Conservation (phyloP, 1,284 basidiomycete genomes). For the Sanghuangporus weigelae region DNA sequence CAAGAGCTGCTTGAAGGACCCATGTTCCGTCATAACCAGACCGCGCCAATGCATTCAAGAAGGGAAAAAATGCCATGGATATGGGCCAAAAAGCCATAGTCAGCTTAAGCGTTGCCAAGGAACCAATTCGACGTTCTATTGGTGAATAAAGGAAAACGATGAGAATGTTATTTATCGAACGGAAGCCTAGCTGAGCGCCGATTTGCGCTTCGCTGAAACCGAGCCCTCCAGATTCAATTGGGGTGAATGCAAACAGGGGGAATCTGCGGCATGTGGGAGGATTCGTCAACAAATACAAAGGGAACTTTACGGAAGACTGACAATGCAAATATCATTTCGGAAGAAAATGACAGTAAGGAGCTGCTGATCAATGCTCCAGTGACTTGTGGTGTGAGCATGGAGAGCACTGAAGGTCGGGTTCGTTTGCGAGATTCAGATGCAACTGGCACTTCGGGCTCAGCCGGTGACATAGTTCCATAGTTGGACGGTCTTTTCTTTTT, state of each 20-base stretch:
- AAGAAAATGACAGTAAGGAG: constrained; percentile 12
- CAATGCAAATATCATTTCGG: constrained; percentile 20
- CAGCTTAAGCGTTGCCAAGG: constrained; percentile 18
- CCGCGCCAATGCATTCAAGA: constrained; percentile 20
- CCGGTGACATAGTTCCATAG: constrained; percentile 7
- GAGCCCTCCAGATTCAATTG: constrained; percentile 23
- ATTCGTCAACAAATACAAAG: not conserved
- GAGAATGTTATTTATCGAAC: constrained; percentile 20
- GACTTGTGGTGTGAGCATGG: constrained; percentile 17
- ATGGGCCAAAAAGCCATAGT: constrained; percentile 20
- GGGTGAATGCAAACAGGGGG: constrained; percentile 24
- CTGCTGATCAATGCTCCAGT: constrained; percentile 13
- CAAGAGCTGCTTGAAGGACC: constrained; percentile 15
- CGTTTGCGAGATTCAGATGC: not conserved
- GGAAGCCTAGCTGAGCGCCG: constrained; percentile 22
- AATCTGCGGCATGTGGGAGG: constrained; percentile 15
- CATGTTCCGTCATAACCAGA: constrained; percentile 8
- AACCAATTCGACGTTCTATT: constrained; percentile 18
- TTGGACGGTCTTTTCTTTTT: constrained; percentile 10
- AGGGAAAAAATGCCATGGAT: constrained; percentile 20
- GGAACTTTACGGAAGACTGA: not conserved
- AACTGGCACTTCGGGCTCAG: not conserved
- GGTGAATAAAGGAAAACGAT: constrained; percentile 19
- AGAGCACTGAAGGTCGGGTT: constrained; percentile 13
- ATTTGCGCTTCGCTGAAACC: constrained; percentile 22